phyloP scores from a whole-genome alignment of 306 rosid genomes.

The Psophocarpus tetragonolobus region DNA sequence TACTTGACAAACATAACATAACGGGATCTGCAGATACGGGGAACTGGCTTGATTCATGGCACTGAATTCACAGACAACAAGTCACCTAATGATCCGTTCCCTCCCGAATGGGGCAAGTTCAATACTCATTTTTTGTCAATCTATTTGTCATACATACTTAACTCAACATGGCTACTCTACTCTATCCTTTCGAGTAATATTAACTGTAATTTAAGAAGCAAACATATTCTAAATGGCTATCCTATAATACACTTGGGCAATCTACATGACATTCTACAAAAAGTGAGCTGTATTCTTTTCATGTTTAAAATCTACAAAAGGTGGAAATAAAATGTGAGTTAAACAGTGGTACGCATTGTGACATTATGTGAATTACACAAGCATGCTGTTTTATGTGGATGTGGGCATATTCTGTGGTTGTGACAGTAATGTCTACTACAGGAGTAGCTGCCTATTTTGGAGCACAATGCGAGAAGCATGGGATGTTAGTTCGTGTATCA shows the following conservation, averaged over 20 bases:
- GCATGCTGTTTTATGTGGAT: slow-evolving; percentile 15
- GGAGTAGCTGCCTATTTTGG: slow-evolving; percentile 85
- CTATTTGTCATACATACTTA: not conserved
- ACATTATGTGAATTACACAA: not conserved
- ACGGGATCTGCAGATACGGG: slow-evolving; percentile 74
- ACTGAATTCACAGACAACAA: slow-evolving; percentile 85
- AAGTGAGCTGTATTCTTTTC: not conserved
- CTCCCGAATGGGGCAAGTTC: slow-evolving; percentile 91
- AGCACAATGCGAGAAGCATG: slow-evolving; percentile 71
- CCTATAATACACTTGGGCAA: not conserved
- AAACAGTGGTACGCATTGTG: not conserved
- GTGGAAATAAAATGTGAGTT: not conserved
- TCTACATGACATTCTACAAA: not conserved
- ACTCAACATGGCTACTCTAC: not conserved
- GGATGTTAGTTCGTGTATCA: slow-evolving; percentile 79
- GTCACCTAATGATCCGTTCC: slow-evolving; percentile 86
- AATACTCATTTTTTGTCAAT: slow-evolving; percentile 12
- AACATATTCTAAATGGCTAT: not conserved
- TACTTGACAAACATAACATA: not conserved
- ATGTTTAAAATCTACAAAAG: not conserved
- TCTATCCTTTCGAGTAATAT: not conserved
- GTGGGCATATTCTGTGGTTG: slow-evolving; percentile 5
- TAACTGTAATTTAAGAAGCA: slow-evolving; percentile 3
- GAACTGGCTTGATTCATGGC: slow-evolving; percentile 77
- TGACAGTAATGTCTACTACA: slow-evolving; percentile 35